Evolutionary conservation across 2,329 filamentous ascomycete genomes (phyloP).

Genomic region (Plenodomus biglobosus): DNA sequence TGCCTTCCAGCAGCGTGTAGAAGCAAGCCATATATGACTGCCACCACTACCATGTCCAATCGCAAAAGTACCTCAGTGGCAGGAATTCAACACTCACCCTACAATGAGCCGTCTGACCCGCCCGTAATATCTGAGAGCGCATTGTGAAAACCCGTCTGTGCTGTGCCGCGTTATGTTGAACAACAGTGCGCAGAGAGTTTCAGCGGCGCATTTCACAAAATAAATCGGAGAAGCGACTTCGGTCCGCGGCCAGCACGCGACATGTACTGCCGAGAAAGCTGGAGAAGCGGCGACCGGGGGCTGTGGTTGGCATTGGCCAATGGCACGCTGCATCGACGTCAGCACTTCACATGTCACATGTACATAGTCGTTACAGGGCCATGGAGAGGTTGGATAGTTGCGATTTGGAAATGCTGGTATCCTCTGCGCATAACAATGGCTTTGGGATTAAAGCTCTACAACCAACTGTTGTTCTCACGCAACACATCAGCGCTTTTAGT

Average conservation of each 20-base stretch:
- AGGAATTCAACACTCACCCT: constrained; percentile 27
- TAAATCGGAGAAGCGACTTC: constrained; percentile 31
- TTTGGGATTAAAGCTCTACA: too few relatives aligned
- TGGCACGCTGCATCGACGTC: background rate
- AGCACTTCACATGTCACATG: background rate
- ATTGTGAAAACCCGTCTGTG: constrained; percentile 30
- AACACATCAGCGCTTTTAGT: too few relatives aligned
- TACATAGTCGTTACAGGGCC: background rate
- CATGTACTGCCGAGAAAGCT: constrained; percentile 9
- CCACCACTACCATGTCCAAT: background rate
- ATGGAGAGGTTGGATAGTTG: too few relatives aligned
- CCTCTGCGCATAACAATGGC: too few relatives aligned
- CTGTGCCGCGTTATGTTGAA: constrained; percentile 14
- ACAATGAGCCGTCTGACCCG: constrained; percentile 33
- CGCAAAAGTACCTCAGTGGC: background rate
- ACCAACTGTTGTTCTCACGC: too few relatives aligned
- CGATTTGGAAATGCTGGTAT: too few relatives aligned
- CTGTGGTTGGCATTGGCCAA: constrained; percentile 12
- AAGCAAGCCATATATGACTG: too few relatives aligned
- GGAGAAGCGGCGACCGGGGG: background rate
- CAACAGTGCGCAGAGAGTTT: constrained; percentile 7
- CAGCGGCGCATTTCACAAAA: constrained; percentile 25
- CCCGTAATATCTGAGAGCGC: constrained; percentile 39
- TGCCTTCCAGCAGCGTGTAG: too few relatives aligned
- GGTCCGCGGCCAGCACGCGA: constrained; percentile 19